Base-by-base conservation (phyloP, 176 grass and related monocot genomes). In the Microstegium vimineum region DNA sequence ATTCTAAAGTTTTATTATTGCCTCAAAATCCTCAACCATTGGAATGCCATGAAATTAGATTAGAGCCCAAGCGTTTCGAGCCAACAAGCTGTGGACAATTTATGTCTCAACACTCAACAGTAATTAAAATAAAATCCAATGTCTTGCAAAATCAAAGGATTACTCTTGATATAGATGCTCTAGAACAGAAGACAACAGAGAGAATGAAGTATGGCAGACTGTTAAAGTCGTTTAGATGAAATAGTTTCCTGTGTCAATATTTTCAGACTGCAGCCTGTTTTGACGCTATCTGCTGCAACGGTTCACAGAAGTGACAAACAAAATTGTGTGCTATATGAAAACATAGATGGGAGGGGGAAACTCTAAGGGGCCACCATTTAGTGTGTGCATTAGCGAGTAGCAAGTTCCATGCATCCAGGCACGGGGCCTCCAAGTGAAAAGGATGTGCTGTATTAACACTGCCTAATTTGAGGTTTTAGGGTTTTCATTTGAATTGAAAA, bases 1-100 rank as follows among this genome's bases (percentile, higher is more conserved):
- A 83, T 71, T 85, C 79, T 64, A 92, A 80, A 33, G 78, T 75
- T 68, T 35, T 68, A 68, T 66, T 46, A 63, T 82, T 76, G 83
- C 62, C 64, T 94, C 90, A 51, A 89, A 77, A 69, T 91, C 91
- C 75, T 94, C 92, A 63, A 76, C 78, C 76, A 62, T 83, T 66
- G 86, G 90, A 91, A 91, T 92, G 69, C 92, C 92, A 82, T 90
- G 17, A 22, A 1, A 56, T 20, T n/a, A 20, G 17, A n/a, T n/a
- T n/a, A 57, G 16, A 49, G 46, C 46, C 16, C 51, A 56, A 56
- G 2, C 20, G 54, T 30, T 62, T 62, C 12, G 26, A 62, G 25
- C 23, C 59, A 62, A 28, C 9, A 27, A 15, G 42, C 4, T 6
- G 41, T 10, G 8, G 15, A 47, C 13, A 46, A 49, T 16, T 47